Evolutionary conservation across 805 yeast species (phyloP).

Genomic region (Candida methanosorbosa): DNA sequence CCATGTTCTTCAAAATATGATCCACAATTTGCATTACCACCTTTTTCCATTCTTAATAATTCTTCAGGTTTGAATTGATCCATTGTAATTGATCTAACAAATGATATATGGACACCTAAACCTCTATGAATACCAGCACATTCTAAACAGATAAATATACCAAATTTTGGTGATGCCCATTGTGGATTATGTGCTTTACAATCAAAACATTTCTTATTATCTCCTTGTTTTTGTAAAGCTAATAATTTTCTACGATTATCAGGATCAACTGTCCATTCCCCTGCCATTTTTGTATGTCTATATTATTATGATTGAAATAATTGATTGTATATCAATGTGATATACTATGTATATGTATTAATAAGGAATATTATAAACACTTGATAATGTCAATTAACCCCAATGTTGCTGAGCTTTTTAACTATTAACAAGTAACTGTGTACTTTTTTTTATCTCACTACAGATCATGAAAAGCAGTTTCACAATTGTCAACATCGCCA

Average conservation of each 20-base stretch:
- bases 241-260: conserved; percentile 76
- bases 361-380: no score
- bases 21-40: conserved; percentile 78
- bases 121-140: conserved; percentile 98
- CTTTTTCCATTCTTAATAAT: conserved; percentile 81
- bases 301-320: no score
- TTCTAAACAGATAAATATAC: conserved; percentile 92
- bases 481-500: no score
- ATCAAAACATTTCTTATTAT: conserved; percentile 85
- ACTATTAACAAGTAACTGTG: no score
- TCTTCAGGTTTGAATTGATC: conserved; percentile 97
- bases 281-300: neutral
- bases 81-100: conserved; percentile 96
- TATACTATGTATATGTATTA: no score
- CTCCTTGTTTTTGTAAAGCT: conserved; percentile 73
- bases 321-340: no score
- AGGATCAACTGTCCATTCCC: conserved; percentile 54
- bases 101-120: conserved; percentile 92
- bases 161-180: conserved; percentile 99
- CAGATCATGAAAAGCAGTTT: no score
- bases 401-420: no score
- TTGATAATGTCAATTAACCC: no score
- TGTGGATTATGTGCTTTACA: conserved; percentile 96
- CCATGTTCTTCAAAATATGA: conserved; percentile 67
- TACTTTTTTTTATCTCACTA: no score